Conservation (phyloP, 2,329 filamentous ascomycete genomes). For the Rasamsonia emersonii region DNA sequence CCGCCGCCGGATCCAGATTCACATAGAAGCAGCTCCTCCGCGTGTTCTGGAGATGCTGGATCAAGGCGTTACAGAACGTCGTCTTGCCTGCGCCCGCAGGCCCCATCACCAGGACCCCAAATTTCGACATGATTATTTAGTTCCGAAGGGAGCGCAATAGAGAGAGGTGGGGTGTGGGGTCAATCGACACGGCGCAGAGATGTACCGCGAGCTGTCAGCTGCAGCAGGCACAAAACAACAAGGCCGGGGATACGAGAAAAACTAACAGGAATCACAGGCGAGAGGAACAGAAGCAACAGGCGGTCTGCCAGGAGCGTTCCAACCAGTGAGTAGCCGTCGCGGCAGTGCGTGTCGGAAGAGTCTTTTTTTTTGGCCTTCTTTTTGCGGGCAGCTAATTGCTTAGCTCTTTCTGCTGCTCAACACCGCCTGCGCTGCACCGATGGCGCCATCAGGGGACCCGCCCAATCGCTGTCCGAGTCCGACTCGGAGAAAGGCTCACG, state of each 20-base stretch:
- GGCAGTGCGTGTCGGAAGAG: no score
- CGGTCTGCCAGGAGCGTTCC: no score
- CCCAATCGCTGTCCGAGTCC: background rate
- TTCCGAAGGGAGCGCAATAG: background rate
- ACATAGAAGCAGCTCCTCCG: slow-evolving; percentile 95
- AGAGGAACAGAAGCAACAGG: no score
- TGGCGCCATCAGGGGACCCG: background rate
- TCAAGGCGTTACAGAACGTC: slow-evolving; percentile 88
- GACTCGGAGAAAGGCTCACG: no score
- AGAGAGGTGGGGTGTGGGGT: slow-evolving; percentile 3
- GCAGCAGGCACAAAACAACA: no score
- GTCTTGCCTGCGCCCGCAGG: slow-evolving; percentile 95
- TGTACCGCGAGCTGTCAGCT: no score
- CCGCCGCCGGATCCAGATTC: slow-evolving; percentile 94
- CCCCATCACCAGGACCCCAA: slow-evolving; percentile 90
- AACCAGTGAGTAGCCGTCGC: no score
- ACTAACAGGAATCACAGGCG: no score
- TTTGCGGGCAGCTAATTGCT: no score
- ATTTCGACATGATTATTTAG: slow-evolving; percentile 66
- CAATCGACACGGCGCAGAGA: slow-evolving; percentile 1
- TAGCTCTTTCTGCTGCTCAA: no score
- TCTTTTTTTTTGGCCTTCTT: no score
- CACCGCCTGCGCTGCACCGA: no score
- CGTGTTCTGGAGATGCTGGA: slow-evolving; percentile 83
- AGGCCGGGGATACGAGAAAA: slow-evolving; percentile 7